These are phyloP conservation scores for Phytophthora cryptogea DNA, from an alignment of 352 stramenopile genomes.

Conservation along the genomic window DNA sequence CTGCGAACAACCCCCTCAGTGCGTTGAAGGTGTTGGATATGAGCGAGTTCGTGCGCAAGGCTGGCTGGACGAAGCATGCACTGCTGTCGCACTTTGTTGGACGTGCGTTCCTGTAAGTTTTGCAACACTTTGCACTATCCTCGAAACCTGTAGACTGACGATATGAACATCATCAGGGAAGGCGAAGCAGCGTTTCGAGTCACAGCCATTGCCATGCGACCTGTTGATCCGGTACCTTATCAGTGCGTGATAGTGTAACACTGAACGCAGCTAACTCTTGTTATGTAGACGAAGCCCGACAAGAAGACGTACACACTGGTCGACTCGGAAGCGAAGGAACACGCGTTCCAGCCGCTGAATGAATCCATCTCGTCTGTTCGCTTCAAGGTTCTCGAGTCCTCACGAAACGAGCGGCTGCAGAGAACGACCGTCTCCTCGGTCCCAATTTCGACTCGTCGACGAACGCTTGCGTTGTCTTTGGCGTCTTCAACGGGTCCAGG, in stretches of 20 bases:
- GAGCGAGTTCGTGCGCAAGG: conserved; percentile 78
- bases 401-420: conserved; percentile 6
- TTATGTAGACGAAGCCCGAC: conserved; percentile 51
- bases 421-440: conserved; percentile 1
- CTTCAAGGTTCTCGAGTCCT: conserved; percentile 43
- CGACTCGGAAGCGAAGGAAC: conserved; percentile 54
- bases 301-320: conserved; percentile 61
- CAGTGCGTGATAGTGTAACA: neutral
- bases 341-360: conserved; percentile 54
- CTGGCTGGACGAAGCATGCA: conserved; percentile 69
- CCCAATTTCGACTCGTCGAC: conserved; percentile 12
- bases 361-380: conserved; percentile 55
- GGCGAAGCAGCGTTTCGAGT: conserved; percentile 53
- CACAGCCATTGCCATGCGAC: conserved; percentile 47
- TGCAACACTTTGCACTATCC: neutral
- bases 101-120: conserved; percentile 62
- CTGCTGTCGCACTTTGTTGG: conserved; percentile 77
- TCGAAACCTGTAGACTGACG: neutral
- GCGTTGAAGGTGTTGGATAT: conserved; percentile 66
- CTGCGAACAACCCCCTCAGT: conserved; percentile 40
- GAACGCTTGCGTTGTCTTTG: conserved; percentile 12
- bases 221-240: conserved; percentile 47
- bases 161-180: conserved; percentile 32
- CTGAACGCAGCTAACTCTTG: neutral
- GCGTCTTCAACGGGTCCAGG: neutral